Base-by-base conservation (phyloP, 345 rosid species). In the Sisymbrium irio region DNA sequence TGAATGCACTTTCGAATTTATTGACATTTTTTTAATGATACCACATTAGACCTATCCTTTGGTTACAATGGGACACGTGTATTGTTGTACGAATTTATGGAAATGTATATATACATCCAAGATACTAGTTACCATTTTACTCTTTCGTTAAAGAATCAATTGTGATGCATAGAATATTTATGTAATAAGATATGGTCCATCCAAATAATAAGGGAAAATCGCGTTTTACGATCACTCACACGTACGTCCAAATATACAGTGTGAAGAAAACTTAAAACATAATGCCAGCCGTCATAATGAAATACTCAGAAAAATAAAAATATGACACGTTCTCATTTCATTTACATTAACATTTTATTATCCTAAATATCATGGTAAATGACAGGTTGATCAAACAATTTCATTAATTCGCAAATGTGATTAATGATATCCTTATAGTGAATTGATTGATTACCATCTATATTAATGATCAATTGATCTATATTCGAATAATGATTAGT, bases 41-140 rank as follows among this genome's bases (percentile, higher is more conserved):
- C 49, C 63, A 41, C 51, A 42, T 67, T 9, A 50, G 41, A 30
- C 40, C 1, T 15, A 56, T 3, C 10, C 30, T 49, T 28, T 18
- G n/a, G 14, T n/a, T 7, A 22, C 10, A 7, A 53, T 55, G n/a
- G 25, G 15, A 40, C 27, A 40, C 57, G 67, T 74, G 51, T 74
- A 66, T 40, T 9, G 9, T 50, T 49, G 6, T 0, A 22, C 9
- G 18, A 35, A 0, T 12, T 35, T 73, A 64, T 73, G 44, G 77
- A 55, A 67, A 58, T 8, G 35, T 2, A 28, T 12, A n/a, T 25
- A 45, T 28, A 30, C 28, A 32, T 49, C 30, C 45, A 22, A 60
- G 54, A 75, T 67, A 50, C n/a, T 20, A 13, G 1, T 75, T 60
- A 50, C 65, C 45, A 74, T 75, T 75, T 68, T 46, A 60, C 32